A percentile compares a stretch with the other conserved stretches of the same genome.
Evolutionary conservation across 805 yeast genomes (phyloP).

Genomic region (Vanderwaltozyma verrucispora): DNA sequence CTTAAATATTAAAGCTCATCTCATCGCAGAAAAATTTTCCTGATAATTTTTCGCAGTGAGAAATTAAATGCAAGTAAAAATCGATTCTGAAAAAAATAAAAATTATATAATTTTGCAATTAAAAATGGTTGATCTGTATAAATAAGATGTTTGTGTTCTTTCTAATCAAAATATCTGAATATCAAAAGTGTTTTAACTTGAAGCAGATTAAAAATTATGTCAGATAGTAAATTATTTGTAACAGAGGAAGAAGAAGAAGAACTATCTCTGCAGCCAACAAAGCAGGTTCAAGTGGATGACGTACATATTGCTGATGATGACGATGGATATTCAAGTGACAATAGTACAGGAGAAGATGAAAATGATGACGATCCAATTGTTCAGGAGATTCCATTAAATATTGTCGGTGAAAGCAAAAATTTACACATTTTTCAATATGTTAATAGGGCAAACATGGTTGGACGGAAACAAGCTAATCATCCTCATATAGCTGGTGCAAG

Average conservation of each 20-base stretch:
- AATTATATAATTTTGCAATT: too few relatives aligned
- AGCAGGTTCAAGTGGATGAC: constrained; percentile 2
- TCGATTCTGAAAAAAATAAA: too few relatives aligned
- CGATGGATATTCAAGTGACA: too few relatives aligned
- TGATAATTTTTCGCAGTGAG: neutral
- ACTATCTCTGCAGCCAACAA: neutral
- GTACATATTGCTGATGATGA: constrained; percentile 9
- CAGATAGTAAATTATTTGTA: constrained; percentile 28
- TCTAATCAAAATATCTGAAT: too few relatives aligned
- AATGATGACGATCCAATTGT: constrained; percentile 52
- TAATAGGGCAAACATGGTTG: constrained; percentile 20
- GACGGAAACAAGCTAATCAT: constrained; percentile 21
- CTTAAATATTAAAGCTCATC: too few relatives aligned
- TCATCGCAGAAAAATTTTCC: constrained; percentile 16
- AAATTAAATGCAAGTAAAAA: neutral
- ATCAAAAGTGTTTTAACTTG: too few relatives aligned
- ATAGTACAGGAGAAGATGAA: too few relatives aligned
- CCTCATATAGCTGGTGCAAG: constrained; percentile 36
- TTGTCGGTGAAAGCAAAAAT: constrained; percentile 28
- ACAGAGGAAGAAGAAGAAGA: constrained; percentile 29
- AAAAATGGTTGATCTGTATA: too few relatives aligned
- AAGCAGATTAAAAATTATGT: too few relatives aligned
- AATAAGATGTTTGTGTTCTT: too few relatives aligned
- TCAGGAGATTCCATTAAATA: constrained; percentile 47
- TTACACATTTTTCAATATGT: constrained; percentile 50